Evolutionary conservation across 108 stramenopile species (phyloP), one percentile per base, ranked within the genome.

Genomic region (Pseudonitzschia delicatissima): DNA sequence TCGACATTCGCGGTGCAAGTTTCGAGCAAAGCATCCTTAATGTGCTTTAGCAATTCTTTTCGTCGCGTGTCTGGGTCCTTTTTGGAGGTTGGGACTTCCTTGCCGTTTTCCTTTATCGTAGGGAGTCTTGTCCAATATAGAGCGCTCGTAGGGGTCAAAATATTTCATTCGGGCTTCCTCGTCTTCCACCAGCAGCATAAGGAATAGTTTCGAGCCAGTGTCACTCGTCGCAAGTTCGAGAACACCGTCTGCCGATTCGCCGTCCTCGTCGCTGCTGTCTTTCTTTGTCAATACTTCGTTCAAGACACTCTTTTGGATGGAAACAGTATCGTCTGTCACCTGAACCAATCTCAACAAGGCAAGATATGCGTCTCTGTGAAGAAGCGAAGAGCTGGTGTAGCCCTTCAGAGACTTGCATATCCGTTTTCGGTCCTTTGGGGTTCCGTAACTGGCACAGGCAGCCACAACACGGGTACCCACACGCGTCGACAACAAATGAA

Each of bases 241-340:
- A 28, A 97, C 71, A 25, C 62, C 36, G 9, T 57, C 4, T 39
- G 27, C 49, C 13, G 31, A 18, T 25, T 23, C 57, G 1, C 71
- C 69, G 0, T 69, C 63, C 11, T 57, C 68, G 2, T 62, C 62
- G 8, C 55, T 69, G 6, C 76, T 61, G n/a, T 55, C 70, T 34
- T 37, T 59, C 51, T 49, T 45, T 1, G 68, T 66, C 23, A 62
- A 25, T 33, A 71, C 68, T 71, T 97, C 96, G 39, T 85, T 83
- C 45, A 97, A 78, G 27, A 96, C 45, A 67, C 82, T 85, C 73
- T 97, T 97, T 42, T 96, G 91, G 37, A 96, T 83, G 55, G 91
- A 85, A 32, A 97, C 93, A 25, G 96, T 97, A 68, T 97, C 96
- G 70, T 97, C 96, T 45, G 92, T 95, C 9, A 95, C 88, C 61